These are phyloP conservation scores for Pleurotus sapidus DNA, from an alignment of 768 basidiomycete genomes.

Conservation along the genomic window DNA sequence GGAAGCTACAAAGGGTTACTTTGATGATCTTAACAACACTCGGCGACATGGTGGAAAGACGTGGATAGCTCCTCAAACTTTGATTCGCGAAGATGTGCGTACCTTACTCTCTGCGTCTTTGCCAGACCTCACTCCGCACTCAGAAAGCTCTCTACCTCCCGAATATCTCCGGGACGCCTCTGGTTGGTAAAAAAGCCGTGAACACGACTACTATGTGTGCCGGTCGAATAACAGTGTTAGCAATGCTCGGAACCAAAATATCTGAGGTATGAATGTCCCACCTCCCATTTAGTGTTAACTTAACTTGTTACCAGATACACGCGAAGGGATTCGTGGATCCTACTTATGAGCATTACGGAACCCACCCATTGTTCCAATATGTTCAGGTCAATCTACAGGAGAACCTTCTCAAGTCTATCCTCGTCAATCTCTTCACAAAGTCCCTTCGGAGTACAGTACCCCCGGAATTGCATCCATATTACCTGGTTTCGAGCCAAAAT, in stretches of 20 bases:
- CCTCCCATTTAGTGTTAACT: neutral
- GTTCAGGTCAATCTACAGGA: conserved; percentile 92
- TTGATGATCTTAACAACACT: conserved; percentile 77
- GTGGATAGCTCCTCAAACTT: conserved; percentile 86
- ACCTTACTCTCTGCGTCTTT: neutral
- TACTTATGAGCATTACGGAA: conserved; percentile 48
- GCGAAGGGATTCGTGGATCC: conserved; percentile 64
- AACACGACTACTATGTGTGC: conserved; percentile 78
- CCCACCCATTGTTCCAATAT: conserved; percentile 65
- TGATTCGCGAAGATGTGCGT: conserved; percentile 89
- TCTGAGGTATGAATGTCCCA: conserved; percentile 63
- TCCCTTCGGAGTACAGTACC: conserved; percentile 71
- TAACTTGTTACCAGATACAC: conserved; percentile 60
- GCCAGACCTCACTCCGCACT: neutral
- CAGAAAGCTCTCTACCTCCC: conserved; percentile 94
- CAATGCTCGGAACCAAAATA: conserved; percentile 82
- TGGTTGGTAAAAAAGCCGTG: conserved; percentile 51
- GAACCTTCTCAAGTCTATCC: conserved; percentile 87
- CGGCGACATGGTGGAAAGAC: conserved; percentile 87
- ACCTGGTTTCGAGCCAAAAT: conserved; percentile 79
- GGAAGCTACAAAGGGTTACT: conserved; percentile 76
- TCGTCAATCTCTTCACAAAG: conserved; percentile 82
- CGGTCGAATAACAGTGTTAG: conserved; percentile 75
- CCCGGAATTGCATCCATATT: conserved; percentile 58
- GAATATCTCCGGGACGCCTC: conserved; percentile 70